Evolutionary conservation across 768 basidiomycete genomes (phyloP), one percentile per base, ranked within the genome.

Genomic region (Ephemerocybe angulata): DNA sequence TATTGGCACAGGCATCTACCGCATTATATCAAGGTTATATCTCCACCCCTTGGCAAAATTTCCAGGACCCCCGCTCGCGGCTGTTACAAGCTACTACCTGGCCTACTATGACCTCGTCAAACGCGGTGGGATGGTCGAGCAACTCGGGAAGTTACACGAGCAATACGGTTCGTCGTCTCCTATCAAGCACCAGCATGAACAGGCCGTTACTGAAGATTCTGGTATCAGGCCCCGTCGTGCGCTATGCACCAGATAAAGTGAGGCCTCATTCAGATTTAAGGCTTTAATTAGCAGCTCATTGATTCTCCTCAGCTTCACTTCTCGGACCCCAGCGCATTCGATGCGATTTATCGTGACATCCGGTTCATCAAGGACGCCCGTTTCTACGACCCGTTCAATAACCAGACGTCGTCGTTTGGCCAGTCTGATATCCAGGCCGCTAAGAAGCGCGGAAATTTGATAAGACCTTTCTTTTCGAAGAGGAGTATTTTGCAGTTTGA

Each of bases 241-340:
- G 75, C 40, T 61, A 73, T 28, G 66, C 65, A 8, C 72, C 74
- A 1, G 72, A 75, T 54, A 64, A 72, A 60, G 75, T 75, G 10
- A 15, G 15, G 56, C 13, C 41, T 5, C 5, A 6, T n/a, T 17
- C 33, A 41, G 15, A 6, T 4, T 4, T 19, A 41, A 41, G 15
- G 7, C n/a, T 19, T n/a, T 19, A 41, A 5, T 19, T n/a, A n/a
- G n/a, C 40, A 5, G 29, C 21, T 7, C 38, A 41, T 41, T 19
- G 38, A 13, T 41, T 41, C 41, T n/a, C 24, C 41, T 27, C 37
- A 75, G 75, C 61, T 76, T 21, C 74, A 73, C 50, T 76, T 76
- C 63, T 63, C 55, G 25, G 65, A 68, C 22, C 67, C 69, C 4
- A 47, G 59, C n/a, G 73, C 67, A 10, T 74, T 66, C 56, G 57